Evolutionary conservation across 768 basidiomycete genomes (phyloP), one percentile per base, ranked within the genome.

Genomic region (Trametes sanguinea): DNA sequence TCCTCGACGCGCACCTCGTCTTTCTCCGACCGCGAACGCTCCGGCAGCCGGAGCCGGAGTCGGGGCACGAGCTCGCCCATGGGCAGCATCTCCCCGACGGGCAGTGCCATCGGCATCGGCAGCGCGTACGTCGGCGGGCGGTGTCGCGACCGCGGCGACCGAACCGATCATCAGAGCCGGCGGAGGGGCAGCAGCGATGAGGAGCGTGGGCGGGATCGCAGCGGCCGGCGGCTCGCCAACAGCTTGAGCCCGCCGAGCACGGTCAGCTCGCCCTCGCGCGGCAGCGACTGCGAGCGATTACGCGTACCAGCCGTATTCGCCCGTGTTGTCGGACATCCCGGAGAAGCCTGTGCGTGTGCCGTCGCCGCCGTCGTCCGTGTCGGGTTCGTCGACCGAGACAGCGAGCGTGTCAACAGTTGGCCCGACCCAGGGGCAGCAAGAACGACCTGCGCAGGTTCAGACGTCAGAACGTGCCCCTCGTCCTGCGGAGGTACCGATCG

Each of bases 1-100:
- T 85, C 85, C 44, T 76, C 75, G 51, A 79, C 84, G 17, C 80
- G 85, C 42, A 81, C 80, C 6, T 77, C 84, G 14, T 83, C 85
- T 1, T 84, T 83, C 32, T 78, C 82, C 30, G 75, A 80, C 46
- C 83, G 82, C 53, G 85, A 85, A 40, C 71, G 71, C 30, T 79
- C 80, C 22, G 73, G 73, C 35, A 77, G 76, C 44, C 73, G 71
- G 50, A 71, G 72, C 37, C n/a, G 63, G 43, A 78, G 80, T 52
- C 61, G 69, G 10, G 66, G 75, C 6, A 69, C 71, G 39, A 69
- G 63, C 59, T 76, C 75, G 43, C 75, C 75, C 8, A 58, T 76
- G 30, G 75, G 74, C 47, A 73, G 72, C 63, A 70, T 75, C 6
- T 75, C 74, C 22, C 75, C 75, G n/a, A 71, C 73, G 8, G 72